phyloP scores from a whole-genome alignment of 225 moss, liverwort and hornwort species.

The Anthoceros angustus region DNA sequence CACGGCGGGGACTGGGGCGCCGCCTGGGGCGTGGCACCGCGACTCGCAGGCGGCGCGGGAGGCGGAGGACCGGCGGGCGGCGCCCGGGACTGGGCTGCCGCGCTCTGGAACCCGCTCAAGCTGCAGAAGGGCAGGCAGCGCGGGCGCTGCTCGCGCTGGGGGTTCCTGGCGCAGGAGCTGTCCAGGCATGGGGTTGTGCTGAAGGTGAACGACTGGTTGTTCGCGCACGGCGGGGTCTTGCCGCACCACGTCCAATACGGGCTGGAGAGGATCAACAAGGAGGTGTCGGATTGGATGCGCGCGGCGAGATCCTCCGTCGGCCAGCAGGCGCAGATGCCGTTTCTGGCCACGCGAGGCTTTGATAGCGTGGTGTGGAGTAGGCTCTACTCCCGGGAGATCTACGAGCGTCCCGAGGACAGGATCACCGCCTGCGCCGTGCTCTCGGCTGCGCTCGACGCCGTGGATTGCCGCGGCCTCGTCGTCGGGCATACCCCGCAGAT shows the following conservation, averaged over 20 bases:
- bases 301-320: conserved; percentile 35
- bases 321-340: conserved; percentile 45
- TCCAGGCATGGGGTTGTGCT: conserved; percentile 72
- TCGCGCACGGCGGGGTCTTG: conserved; percentile 88
- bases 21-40: conserved; percentile 53
- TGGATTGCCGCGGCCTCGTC: conserved; percentile 62
- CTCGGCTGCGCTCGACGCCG: conserved; percentile 53
- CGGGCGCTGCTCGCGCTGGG: conserved; percentile 65
- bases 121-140: conserved; percentile 19
- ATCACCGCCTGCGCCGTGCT: conserved; percentile 70
- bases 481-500: conserved; percentile 94
- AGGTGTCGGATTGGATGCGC: conserved; percentile 83
- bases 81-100: conserved; percentile 45
- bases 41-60: conserved; percentile 30
- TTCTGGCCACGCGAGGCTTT: conserved; percentile 73
- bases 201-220: conserved; percentile 92
- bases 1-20: conserved; percentile 70
- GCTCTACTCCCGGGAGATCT: conserved; percentile 59
- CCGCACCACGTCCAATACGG: conserved; percentile 97
- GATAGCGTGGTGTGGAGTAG: conserved; percentile 98
- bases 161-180: conserved; percentile 63
- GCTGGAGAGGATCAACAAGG: conserved; percentile 71
- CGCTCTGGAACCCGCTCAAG: conserved; percentile 47
- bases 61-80: conserved; percentile 23
- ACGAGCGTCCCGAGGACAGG: conserved; percentile 48